Conservation (phyloP, 352 stramenopile genomes). For the Pythium periplocum region DNA sequence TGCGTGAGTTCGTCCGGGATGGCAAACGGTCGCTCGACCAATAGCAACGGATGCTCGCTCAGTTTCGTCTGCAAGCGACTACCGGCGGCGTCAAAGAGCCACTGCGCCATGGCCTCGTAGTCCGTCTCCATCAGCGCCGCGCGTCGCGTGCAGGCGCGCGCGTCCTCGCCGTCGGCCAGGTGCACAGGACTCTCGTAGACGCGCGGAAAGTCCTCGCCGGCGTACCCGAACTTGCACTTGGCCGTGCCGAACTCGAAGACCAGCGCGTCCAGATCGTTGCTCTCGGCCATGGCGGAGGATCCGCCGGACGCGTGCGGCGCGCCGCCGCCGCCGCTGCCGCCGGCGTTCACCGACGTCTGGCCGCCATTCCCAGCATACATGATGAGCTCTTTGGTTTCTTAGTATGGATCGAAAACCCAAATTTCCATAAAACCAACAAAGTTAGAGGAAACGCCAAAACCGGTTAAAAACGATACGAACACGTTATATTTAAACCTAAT, state of each 20-base stretch:
- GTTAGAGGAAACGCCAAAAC: too few species aligned
- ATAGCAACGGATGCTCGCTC: constrained; percentile 58
- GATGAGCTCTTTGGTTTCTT: background rate
- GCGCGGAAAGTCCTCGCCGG: constrained; percentile 84
- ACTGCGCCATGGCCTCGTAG: constrained; percentile 53
- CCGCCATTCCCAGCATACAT: background rate
- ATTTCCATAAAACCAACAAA: too few species aligned
- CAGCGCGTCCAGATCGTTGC: constrained; percentile 71
- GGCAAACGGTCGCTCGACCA: constrained; percentile 62
- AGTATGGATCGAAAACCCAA: too few species aligned
- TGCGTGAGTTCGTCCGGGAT: constrained; percentile 33
- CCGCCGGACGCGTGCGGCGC: constrained; percentile 13
- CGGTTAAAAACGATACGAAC: too few species aligned
- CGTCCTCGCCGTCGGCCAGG: constrained; percentile 15
- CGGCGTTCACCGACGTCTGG: constrained; percentile 2
- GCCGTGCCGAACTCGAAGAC: constrained; percentile 78
- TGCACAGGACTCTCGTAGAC: constrained; percentile 47
- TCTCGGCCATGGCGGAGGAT: constrained; percentile 45
- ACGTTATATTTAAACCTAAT: too few species aligned
- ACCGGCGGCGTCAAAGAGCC: constrained; percentile 55
- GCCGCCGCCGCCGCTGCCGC: constrained; percentile 1
- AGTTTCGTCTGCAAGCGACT: constrained; percentile 43
- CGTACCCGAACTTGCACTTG: constrained; percentile 79
- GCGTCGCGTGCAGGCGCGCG: constrained; percentile 11
- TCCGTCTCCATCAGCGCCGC: constrained; percentile 54